Base-by-base conservation (phyloP, 768 basidiomycete genomes). In the Crepidotus variabilis region DNA sequence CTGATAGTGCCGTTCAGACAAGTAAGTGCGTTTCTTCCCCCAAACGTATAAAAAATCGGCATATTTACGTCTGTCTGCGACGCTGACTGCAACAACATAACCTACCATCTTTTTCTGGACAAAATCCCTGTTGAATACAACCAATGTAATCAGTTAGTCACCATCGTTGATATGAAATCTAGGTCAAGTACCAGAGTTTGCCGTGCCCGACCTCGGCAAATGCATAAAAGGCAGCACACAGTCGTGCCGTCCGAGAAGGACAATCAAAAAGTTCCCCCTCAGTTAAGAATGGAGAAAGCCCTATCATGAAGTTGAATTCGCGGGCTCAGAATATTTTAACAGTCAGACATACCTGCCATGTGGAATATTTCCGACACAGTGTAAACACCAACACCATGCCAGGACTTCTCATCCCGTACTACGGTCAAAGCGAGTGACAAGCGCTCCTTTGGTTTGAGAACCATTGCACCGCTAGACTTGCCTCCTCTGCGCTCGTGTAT, bases 111-210 rank as follows among this genome's bases (percentile, higher is more conserved):
- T n/a, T 32, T 23, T 46, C 36, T 28, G 24, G 1, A 32, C 43
- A 47, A 53, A 53, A 11, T 53, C 16, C 52, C 52, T 53, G 20
- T 23, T n/a, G n/a, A n/a, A n/a, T n/a, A n/a, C n/a, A n/a, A n/a
- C n/a, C n/a, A n/a, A n/a, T n/a, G n/a, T n/a, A n/a, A n/a, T n/a
- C n/a, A n/a, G n/a, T n/a, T n/a, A n/a, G n/a, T n/a, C n/a, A n/a
- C n/a, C n/a, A n/a, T n/a, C n/a, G n/a, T n/a, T n/a, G n/a, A n/a
- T n/a, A n/a, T n/a, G n/a, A n/a, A n/a, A n/a, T n/a, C n/a, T n/a
- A n/a, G n/a, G n/a, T n/a, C n/a, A n/a, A n/a, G n/a, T 33, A 53
- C 52, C 52, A 53, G 14, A 53, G 22, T 18, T 43, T 24, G 28
- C 28, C 20, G 18, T 53, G 52, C 18, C 52, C 52, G 9, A 53